Conservation (phyloP, 164 flowering plant genomes). For the Tetrastigma voinierianum region DNA sequence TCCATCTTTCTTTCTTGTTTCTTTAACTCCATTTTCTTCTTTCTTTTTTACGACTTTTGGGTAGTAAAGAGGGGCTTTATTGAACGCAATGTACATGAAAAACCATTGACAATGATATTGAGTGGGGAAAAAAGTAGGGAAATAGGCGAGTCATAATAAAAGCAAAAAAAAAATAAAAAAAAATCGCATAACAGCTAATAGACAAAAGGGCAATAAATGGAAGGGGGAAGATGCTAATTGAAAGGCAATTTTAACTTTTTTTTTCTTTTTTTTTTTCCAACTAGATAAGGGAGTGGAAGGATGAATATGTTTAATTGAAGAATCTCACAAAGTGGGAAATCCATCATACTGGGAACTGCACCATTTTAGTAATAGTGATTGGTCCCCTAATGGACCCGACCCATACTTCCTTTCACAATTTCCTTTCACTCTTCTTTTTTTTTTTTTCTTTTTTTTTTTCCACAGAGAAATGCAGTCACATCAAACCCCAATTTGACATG, state of each 20-base stretch:
- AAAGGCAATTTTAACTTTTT: conserved; percentile 8
- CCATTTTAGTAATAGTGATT: neutral
- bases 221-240: neutral
- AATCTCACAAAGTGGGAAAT: conserved; percentile 8
- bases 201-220: neutral
- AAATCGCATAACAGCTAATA: neutral
- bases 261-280: too few relatives aligned
- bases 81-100: too few relatives aligned
- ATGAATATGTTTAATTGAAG: conserved; percentile 22
- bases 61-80: too few relatives aligned
- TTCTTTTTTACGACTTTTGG: too few relatives aligned
- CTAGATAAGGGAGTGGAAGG: conserved; percentile 12
- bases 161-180: too few relatives aligned
- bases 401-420: conserved; percentile 2
- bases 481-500: conserved; percentile 8
- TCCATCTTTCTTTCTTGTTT: too few relatives aligned
- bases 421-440: neutral
- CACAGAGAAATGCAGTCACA: conserved; percentile 14
- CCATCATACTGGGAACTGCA: conserved; percentile 6
- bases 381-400: conserved; percentile 18
- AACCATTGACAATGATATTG: too few relatives aligned
- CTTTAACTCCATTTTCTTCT: too few relatives aligned
- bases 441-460: neutral
- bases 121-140: neutral
- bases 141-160: neutral